Conservation (phyloP, 176 grass and related monocot genomes). For the Themeda triandra region DNA sequence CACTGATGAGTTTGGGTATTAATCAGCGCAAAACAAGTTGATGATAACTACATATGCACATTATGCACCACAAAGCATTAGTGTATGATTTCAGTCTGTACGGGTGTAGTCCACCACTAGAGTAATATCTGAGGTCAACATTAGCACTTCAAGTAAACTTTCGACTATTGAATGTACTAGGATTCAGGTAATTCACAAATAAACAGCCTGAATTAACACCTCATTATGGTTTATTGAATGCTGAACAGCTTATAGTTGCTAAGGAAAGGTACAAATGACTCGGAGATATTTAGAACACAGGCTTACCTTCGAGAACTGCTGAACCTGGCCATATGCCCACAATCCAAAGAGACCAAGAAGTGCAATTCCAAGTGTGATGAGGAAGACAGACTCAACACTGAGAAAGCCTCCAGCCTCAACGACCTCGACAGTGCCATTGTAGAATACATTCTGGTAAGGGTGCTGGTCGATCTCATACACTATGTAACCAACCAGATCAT, state of each 20-base stretch:
- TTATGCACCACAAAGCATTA: neutral
- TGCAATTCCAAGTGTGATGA: constrained; percentile 79
- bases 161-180: neutral
- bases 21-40: neutral
- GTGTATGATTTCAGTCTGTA: neutral
- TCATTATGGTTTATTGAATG: neutral
- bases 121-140: too few relatives aligned
- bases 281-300: neutral
- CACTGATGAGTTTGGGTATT: too few relatives aligned
- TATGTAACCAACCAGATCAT: constrained; percentile 89
- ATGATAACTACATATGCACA: neutral
- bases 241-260: neutral
- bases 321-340: constrained; percentile 93
- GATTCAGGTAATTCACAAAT: neutral
- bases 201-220: neutral
- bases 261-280: neutral
- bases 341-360: constrained; percentile 72
- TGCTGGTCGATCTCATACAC: constrained; percentile 96
- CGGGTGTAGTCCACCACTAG: too few relatives aligned
- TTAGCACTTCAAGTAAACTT: neutral
- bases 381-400: constrained; percentile 96
- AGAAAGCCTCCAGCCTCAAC: constrained; percentile 84
- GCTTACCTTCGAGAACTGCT: constrained; percentile 85
- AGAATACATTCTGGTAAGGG: constrained; percentile 80
- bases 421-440: constrained; percentile 90